Percentiles rank a stretch among this genome's conserved stretches.
Evolutionary conservation across 1,284 basidiomycete genomes (phyloP).

Genomic region (Pulveroboletus sp.): DNA sequence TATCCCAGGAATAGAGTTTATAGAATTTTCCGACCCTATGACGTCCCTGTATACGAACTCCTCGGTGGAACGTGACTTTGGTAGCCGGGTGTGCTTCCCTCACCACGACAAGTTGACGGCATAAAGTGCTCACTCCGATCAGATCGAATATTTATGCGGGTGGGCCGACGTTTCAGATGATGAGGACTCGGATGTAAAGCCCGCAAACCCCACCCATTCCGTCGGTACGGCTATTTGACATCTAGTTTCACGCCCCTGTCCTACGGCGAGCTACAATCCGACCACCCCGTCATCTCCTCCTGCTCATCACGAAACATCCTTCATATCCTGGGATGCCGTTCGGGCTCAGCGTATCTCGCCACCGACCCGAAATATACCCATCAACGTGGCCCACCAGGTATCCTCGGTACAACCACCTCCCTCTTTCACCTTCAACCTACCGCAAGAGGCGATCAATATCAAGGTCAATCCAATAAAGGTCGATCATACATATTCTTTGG

Average conservation of each 20-base stretch:
- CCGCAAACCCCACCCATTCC: neutral
- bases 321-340: slow-evolving; percentile 62
- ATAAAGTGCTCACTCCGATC: neutral
- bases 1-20: slow-evolving; percentile 4
- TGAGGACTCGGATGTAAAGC: neutral
- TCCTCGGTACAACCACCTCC: slow-evolving; percentile 75
- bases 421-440: slow-evolving; percentile 66
- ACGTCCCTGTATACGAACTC: neutral
- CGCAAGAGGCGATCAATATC: slow-evolving; percentile 1
- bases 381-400: slow-evolving; percentile 67
- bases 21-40: neutral
- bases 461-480: neutral
- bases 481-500: slow-evolving; percentile 70
- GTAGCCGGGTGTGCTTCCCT: neutral
- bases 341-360: slow-evolving; percentile 72
- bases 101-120: neutral
- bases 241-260: neutral
- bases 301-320: slow-evolving; percentile 73
- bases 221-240: neutral
- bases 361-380: slow-evolving; percentile 68
- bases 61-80: neutral
- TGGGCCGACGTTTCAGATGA: neutral
- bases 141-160: neutral
- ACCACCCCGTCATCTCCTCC: slow-evolving; percentile 46
- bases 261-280: neutral